phyloP scores from a whole-genome alignment of 495 filamentous ascomycete genomes.

The Podospora bellae-mahoneyi region DNA sequence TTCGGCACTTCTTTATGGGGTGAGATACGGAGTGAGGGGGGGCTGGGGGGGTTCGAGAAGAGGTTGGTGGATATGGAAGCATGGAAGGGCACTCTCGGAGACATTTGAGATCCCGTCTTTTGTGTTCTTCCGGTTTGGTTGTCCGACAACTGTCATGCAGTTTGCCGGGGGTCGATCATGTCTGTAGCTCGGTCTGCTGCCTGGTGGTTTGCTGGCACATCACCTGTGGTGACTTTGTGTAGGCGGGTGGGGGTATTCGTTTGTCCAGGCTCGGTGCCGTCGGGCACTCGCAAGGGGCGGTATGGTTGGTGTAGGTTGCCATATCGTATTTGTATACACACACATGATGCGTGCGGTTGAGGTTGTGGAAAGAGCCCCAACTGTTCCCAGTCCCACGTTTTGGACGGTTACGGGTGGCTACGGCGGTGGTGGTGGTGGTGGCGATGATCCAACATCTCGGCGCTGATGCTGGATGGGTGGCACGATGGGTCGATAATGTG shows the following conservation, averaged over 20 bases:
- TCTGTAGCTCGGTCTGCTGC: neutral
- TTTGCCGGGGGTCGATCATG: neutral
- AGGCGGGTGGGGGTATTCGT: too few species aligned
- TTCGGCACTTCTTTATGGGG: neutral
- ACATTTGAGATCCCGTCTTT: neutral
- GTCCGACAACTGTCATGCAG: neutral
- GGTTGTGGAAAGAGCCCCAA: neutral
- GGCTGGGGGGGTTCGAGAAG: neutral
- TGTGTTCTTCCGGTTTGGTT: neutral
- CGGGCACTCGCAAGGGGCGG: neutral
- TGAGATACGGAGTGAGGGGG: neutral
- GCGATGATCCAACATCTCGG: neutral
- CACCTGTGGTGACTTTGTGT: neutral
- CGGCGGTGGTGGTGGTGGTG: too few species aligned
- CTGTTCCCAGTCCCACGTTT: neutral
- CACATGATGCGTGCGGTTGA: neutral
- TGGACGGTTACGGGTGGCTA: neutral
- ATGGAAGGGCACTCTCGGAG: neutral
- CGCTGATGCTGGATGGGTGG: neutral
- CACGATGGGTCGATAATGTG: neutral
- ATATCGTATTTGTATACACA: neutral
- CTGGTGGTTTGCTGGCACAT: neutral
- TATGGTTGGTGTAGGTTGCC: neutral
- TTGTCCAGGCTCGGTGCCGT: neutral
- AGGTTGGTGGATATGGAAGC: neutral